Evolutionary conservation across 2,329 filamentous ascomycete genomes (phyloP), one percentile per base, ranked within the genome.

Genomic region (Fusarium sp.): DNA sequence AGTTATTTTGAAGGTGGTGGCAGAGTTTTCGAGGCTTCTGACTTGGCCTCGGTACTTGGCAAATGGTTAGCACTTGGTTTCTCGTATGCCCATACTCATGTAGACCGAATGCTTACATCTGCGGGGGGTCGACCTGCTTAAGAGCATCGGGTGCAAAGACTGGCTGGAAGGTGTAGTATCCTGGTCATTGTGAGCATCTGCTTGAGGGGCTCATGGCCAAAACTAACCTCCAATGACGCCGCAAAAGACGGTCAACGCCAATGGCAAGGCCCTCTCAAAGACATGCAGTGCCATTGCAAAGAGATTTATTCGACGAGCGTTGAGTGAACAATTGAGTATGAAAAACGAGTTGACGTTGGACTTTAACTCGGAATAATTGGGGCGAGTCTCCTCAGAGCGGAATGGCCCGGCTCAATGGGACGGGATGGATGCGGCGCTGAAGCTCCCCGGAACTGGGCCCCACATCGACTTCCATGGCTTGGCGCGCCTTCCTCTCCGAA

Each of bases 91-190:
- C 18, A 6, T 20, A 35, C 14, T 10, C 1, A 6, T 14, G 10
- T 29, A 7, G 6, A 18, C 14, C 9, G 25, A 7, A 4, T 9
- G 27, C 27, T 27, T 70, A 79, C 75, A 57, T 74, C 52, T 70
- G 63, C 22, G 68, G 8, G 31, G 65, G 33, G 8, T 69, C 58
- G 22, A 65, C 45, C 16, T 69, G 71, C 11, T 69, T 63, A 6
- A 69, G 33, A 18, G 65, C 72, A 47, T 79, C 69, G 9, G 77
- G 76, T 3, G 78, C 79, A 62, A 84, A 74, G 29, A 81, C 74
- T 25, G 82, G 82, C 40, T 82, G 78, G 56, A 84, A 84, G 3
- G 82, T 84, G 68, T 84, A 84, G 31, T 79, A 79, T 45, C 82
- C 82, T 84, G 62, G 7, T 7, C 14, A 36, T 25, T 35, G 57